phyloP scores from a whole-genome alignment of 169 alveolate species.

The Plasmodium blacklocki region DNA sequence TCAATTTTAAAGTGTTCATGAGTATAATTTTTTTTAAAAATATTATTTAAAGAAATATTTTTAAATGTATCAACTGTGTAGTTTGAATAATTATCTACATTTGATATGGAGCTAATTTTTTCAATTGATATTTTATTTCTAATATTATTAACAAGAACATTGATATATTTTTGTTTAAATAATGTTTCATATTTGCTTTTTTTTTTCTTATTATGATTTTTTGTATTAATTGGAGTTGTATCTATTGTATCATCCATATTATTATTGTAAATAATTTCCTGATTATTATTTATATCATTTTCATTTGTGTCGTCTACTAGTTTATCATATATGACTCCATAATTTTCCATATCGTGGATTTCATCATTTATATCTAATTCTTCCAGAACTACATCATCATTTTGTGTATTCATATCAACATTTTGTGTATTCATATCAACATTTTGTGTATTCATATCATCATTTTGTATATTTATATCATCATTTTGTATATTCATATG shows the following conservation, averaged over 20 bases:
- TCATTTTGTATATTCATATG: constrained; percentile 14
- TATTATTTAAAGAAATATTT: constrained; percentile 19
- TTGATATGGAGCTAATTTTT: constrained; percentile 67
- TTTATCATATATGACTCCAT: neutral
- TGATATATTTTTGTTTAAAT: constrained; percentile 67
- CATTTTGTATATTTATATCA: constrained; percentile 32
- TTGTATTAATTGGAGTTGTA: constrained; percentile 7
- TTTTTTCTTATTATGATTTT: constrained; percentile 71
- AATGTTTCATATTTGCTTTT: constrained; percentile 73
- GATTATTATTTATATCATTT: neutral
- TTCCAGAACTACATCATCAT: constrained; percentile 45
- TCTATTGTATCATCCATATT: constrained; percentile 5
- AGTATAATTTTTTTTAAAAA: constrained; percentile 27
- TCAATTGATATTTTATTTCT: constrained; percentile 56
- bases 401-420: neutral
- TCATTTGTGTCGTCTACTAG: neutral
- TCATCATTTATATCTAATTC: neutral
- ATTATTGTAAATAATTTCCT: neutral
- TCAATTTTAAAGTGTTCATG: constrained; percentile 68
- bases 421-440: neutral
- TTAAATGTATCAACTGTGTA: constrained; percentile 61
- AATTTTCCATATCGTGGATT: constrained; percentile 2
- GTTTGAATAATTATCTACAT: constrained; percentile 47
- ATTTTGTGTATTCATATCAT: constrained; percentile 21
- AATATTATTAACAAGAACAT: constrained; percentile 36